These are phyloP conservation scores for Coniophora puteana DNA, from an alignment of 1,284 basidiomycete genomes.

Conservation along the genomic window DNA sequence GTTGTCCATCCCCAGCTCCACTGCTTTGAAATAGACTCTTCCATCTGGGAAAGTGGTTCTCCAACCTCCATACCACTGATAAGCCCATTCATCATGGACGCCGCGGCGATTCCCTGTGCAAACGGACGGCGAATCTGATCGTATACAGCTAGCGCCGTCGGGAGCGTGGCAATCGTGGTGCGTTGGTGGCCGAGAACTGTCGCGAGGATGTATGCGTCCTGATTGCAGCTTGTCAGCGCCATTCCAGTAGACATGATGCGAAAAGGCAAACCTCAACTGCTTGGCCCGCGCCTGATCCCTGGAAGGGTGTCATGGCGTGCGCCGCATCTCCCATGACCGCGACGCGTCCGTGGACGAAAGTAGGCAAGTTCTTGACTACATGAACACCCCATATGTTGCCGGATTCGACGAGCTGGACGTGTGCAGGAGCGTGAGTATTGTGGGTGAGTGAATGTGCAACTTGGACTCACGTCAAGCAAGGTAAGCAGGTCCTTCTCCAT, in stretches of 20 bases:
- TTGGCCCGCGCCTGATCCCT: constrained; percentile 53
- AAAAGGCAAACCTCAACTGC: constrained; percentile 43
- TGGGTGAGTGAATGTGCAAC: not conserved
- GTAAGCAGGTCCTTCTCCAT: constrained; percentile 26
- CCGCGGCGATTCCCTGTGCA: constrained; percentile 25
- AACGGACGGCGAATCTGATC: constrained; percentile 41
- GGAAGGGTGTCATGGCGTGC: constrained; percentile 53
- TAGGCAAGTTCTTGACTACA: constrained; percentile 34
- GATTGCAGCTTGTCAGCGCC: not conserved
- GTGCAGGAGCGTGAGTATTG: not conserved
- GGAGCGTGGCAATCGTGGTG: constrained; percentile 31
- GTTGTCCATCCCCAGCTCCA: constrained; percentile 29
- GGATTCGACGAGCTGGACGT: constrained; percentile 32
- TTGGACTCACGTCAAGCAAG: constrained; percentile 20
- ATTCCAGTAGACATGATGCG: not conserved
- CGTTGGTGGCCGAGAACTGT: constrained; percentile 38
- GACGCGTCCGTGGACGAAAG: constrained; percentile 36
- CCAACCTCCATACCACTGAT: constrained; percentile 14
- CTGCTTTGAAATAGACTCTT: constrained; percentile 15
- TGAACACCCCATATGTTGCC: constrained; percentile 50
- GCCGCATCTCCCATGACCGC: constrained; percentile 55
- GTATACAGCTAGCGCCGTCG: constrained; percentile 35
- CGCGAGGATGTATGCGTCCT: constrained; percentile 40
- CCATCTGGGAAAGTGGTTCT: constrained; percentile 11
- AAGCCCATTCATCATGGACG: constrained; percentile 14